Conservation (phyloP, 1,284 basidiomycete genomes). For the Boletus semigastroideus region DNA sequence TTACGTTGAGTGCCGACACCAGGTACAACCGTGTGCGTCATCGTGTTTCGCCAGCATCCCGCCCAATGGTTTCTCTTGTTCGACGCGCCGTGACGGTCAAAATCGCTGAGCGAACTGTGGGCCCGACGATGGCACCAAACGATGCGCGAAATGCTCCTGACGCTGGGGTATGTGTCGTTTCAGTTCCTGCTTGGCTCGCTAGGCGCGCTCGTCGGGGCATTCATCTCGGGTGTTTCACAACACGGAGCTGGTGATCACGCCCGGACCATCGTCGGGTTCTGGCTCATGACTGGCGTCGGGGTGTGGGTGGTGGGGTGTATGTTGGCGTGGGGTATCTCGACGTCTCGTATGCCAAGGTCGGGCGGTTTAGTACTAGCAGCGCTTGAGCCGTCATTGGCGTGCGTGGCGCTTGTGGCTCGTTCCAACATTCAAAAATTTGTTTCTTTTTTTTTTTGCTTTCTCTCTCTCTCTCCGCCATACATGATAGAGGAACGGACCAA, state of each 20-base stretch:
- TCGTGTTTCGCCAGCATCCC: slow-evolving; percentile 34
- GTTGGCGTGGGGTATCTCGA: slow-evolving; percentile 47
- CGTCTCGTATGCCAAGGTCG: slow-evolving; percentile 48
- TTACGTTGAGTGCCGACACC: neutral
- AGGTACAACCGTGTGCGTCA: slow-evolving; percentile 38
- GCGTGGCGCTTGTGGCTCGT: slow-evolving; percentile 1
- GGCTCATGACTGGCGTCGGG: slow-evolving; percentile 55
- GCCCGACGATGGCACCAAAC: slow-evolving; percentile 45
- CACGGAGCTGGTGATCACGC: slow-evolving; percentile 50
- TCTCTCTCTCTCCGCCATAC: no score
- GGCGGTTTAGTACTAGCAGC: slow-evolving; percentile 22
- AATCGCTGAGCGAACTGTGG: slow-evolving; percentile 44
- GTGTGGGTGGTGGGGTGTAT: slow-evolving; percentile 52
- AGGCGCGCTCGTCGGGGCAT: slow-evolving; percentile 53
- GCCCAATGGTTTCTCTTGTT: slow-evolving; percentile 44
- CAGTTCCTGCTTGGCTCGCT: slow-evolving; percentile 40
- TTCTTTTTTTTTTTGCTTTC: no score
- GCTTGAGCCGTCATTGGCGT: slow-evolving; percentile 12
- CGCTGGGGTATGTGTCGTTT: slow-evolving; percentile 31
- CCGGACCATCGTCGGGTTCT: slow-evolving; percentile 45
- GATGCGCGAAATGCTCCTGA: slow-evolving; percentile 38
- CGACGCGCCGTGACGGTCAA: slow-evolving; percentile 38
- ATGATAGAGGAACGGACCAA: no score
- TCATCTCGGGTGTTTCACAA: slow-evolving; percentile 57
- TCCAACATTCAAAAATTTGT: no score